Conservation (phyloP, 2,329 filamentous ascomycete species). For the Colletotrichum magnum region DNA sequence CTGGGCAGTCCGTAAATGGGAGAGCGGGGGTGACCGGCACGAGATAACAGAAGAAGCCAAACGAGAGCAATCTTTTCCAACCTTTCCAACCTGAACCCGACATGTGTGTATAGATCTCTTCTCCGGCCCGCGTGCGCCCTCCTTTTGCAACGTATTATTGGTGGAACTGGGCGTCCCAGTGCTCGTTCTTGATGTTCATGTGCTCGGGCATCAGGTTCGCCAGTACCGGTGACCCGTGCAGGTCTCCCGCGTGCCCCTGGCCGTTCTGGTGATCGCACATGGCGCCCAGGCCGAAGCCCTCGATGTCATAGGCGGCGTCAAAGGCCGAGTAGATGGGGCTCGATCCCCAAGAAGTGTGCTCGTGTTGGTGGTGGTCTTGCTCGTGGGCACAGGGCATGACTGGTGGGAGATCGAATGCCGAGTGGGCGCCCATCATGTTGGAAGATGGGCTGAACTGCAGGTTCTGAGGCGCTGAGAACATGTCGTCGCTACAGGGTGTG, state of each 20-base stretch:
- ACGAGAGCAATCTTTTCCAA: constrained; percentile 20
- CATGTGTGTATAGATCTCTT: constrained; percentile 23
- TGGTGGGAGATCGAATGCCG: constrained; percentile 49
- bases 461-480: constrained; percentile 48
- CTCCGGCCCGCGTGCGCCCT: not conserved
- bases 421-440: constrained; percentile 50
- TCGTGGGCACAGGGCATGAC: constrained; percentile 45
- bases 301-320: constrained; percentile 56
- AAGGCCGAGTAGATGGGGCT: constrained; percentile 56
- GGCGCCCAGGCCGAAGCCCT: constrained; percentile 51
- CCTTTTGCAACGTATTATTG: constrained; percentile 3
- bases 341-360: constrained; percentile 49
- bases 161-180: constrained; percentile 47
- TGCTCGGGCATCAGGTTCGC: constrained; percentile 46
- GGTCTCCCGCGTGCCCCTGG: constrained; percentile 46
- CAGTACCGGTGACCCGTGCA: constrained; percentile 45
- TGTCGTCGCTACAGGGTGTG: constrained; percentile 69
- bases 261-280: constrained; percentile 49
- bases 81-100: constrained; percentile 21
- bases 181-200: constrained; percentile 53
- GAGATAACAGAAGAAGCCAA: constrained; percentile 18
- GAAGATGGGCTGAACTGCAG: constrained; percentile 50
- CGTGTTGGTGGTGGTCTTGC: constrained; percentile 48
- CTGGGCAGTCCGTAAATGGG: constrained; percentile 14
- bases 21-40: constrained; percentile 39